Evolutionary conservation across 768 basidiomycete species (phyloP).

Genomic region (Antrodiella citrinella): DNA sequence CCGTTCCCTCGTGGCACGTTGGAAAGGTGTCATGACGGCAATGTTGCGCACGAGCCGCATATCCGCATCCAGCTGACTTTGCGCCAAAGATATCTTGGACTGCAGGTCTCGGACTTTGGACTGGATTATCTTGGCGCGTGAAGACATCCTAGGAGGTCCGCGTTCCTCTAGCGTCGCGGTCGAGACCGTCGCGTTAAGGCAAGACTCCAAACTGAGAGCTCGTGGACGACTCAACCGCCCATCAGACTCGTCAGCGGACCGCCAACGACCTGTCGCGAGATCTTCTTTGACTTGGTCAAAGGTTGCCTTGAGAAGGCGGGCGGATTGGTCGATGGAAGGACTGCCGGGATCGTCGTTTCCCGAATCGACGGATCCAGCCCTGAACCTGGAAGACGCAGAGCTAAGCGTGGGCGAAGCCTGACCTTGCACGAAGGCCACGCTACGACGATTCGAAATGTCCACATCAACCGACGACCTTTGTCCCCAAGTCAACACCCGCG

Average conservation of each 20-base stretch:
- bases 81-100: slow-evolving; percentile 40
- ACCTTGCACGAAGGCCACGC: background rate
- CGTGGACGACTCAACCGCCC: slow-evolving; percentile 21
- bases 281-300: slow-evolving; percentile 86
- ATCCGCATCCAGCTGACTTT: slow-evolving; percentile 55
- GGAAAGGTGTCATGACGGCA: slow-evolving; percentile 82
- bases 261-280: slow-evolving; percentile 46
- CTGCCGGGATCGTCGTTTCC: slow-evolving; percentile 37
- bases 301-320: slow-evolving; percentile 67
- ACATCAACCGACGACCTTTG: slow-evolving; percentile 12
- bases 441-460: slow-evolving; percentile 5
- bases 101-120: slow-evolving; percentile 62
- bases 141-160: slow-evolving; percentile 27
- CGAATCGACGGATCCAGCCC: background rate
- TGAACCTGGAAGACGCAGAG: background rate
- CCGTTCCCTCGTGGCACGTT: slow-evolving; percentile 71
- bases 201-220: slow-evolving; percentile 26
- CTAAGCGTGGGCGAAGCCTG: slow-evolving; percentile 7
- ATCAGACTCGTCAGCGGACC: slow-evolving; percentile 23
- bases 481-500: slow-evolving; percentile 32
- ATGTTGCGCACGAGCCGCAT: slow-evolving; percentile 75
- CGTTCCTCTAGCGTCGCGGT: slow-evolving; percentile 8
- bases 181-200: slow-evolving; percentile 11
- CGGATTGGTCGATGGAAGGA: slow-evolving; percentile 48
- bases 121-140: slow-evolving; percentile 51